phyloP scores from a whole-genome alignment of 257 asterid species.

The Pogostemon cablin region DNA sequence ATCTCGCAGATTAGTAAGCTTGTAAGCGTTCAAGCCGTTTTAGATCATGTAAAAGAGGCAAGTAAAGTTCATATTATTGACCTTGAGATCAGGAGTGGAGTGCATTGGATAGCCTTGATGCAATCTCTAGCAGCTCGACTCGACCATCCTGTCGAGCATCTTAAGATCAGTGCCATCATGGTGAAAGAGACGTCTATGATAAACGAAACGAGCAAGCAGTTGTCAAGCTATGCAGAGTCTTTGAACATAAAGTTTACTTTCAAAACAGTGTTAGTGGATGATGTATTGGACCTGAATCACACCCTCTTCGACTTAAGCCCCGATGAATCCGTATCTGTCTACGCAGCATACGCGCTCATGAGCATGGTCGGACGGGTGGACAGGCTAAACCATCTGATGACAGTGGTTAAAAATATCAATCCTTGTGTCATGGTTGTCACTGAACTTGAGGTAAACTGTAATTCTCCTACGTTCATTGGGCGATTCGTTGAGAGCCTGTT shows the following conservation, averaged over 20 bases:
- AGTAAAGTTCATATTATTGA: slow-evolving; percentile 25
- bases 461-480: slow-evolving; percentile 45
- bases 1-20: slow-evolving; percentile 28
- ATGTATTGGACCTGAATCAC: slow-evolving; percentile 12
- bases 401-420: slow-evolving; percentile 32
- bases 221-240: slow-evolving; percentile 29
- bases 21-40: slow-evolving; percentile 27
- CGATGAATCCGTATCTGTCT: slow-evolving; percentile 20
- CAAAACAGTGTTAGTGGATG: slow-evolving; percentile 12
- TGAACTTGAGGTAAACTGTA: slow-evolving; percentile 47
- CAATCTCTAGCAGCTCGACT: slow-evolving; percentile 21
- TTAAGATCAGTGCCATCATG: slow-evolving; percentile 29
- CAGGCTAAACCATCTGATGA: slow-evolving; percentile 41
- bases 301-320: not conserved
- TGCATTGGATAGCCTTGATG: slow-evolving; percentile 32
- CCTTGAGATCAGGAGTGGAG: slow-evolving; percentile 33
- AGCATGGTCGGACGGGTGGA: slow-evolving; percentile 30
- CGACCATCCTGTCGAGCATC: slow-evolving; percentile 18
- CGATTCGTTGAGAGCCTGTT: slow-evolving; percentile 51
- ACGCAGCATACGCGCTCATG: slow-evolving; percentile 19
- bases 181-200: not conserved
- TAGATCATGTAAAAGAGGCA: slow-evolving; percentile 11
- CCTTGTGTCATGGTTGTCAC: slow-evolving; percentile 45
- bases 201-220: slow-evolving; percentile 28
- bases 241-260: slow-evolving; percentile 26